Evolutionary conservation across 352 stramenopile species (phyloP).

Genomic region (Phytophthora citrophthora): DNA sequence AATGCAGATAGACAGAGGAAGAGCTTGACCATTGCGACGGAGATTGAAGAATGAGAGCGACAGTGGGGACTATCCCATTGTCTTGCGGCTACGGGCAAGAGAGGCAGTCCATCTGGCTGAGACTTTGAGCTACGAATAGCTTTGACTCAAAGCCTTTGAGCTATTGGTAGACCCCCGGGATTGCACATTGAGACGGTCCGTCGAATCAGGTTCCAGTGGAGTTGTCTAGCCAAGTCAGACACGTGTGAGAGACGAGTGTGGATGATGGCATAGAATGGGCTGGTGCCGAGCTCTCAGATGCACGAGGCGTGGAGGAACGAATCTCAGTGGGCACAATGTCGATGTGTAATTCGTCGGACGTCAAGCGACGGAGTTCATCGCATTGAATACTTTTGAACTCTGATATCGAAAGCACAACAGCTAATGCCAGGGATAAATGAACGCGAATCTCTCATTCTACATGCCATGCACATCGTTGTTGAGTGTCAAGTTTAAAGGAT

Average conservation of each 20-base stretch:
- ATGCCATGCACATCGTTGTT: too few relatives aligned
- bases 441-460: too few relatives aligned
- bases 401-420: too few relatives aligned
- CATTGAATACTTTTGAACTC: neutral
- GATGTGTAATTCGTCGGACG: slow-evolving; percentile 3
- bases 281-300: slow-evolving; percentile 8
- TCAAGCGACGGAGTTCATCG: too few relatives aligned
- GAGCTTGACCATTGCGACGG: slow-evolving; percentile 26
- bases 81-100: slow-evolving; percentile 1
- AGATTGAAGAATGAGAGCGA: slow-evolving; percentile 33
- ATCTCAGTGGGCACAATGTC: slow-evolving; percentile 8
- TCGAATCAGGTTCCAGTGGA: slow-evolving; percentile 6
- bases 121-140: too few relatives aligned
- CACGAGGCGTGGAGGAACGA: slow-evolving; percentile 7
- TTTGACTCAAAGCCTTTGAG: too few relatives aligned
- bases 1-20: slow-evolving; percentile 11
- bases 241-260: slow-evolving; percentile 11
- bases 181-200: slow-evolving; percentile 19
- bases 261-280: neutral
- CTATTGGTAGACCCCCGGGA: slow-evolving; percentile 14
- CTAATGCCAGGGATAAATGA: too few relatives aligned
- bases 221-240: slow-evolving; percentile 2
- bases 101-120: slow-evolving; percentile 22
- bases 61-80: slow-evolving; percentile 14
- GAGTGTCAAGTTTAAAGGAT: too few relatives aligned